Evolutionary conservation across 129 eudicot genomes (phyloP).

Genomic region (Flaveria bidentis): DNA sequence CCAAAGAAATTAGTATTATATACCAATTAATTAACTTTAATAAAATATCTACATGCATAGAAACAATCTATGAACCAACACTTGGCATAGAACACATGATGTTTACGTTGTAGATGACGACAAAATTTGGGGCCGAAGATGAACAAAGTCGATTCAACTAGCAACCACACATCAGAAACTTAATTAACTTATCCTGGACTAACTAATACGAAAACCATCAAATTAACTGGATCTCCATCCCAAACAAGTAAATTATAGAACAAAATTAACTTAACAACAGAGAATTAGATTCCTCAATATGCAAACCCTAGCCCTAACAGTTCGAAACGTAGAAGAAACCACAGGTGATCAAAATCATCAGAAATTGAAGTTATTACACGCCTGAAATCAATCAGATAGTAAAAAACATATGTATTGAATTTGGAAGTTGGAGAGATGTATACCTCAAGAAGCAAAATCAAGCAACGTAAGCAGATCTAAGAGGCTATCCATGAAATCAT

Average conservation of each 20-base stretch:
- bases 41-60: background rate
- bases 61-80: conserved; percentile 20
- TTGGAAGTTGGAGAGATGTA: background rate
- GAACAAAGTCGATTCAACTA: conserved; percentile 22
- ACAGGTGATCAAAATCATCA: background rate
- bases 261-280: background rate
- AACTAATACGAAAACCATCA: background rate
- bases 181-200: background rate
- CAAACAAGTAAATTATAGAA: background rate
- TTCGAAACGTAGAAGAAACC: background rate
- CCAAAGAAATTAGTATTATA: conserved; percentile 9
- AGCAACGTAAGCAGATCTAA: conserved; percentile 42
- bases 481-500: conserved; percentile 30
- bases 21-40: background rate
- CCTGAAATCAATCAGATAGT: background rate
- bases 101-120: conserved; percentile 18
- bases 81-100: conserved; percentile 16
- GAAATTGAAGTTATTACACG: background rate
- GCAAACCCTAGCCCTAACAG: conserved; percentile 8
- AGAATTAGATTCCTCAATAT: conserved; percentile 1
- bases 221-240: conserved; percentile 13
- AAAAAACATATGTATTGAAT: background rate
- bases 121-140: conserved; percentile 19
- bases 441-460: conserved; percentile 35
- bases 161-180: conserved; percentile 17